Conservation (phyloP, 225 moss, liverwort and hornwort genomes). For the Polytrichum commune region DNA sequence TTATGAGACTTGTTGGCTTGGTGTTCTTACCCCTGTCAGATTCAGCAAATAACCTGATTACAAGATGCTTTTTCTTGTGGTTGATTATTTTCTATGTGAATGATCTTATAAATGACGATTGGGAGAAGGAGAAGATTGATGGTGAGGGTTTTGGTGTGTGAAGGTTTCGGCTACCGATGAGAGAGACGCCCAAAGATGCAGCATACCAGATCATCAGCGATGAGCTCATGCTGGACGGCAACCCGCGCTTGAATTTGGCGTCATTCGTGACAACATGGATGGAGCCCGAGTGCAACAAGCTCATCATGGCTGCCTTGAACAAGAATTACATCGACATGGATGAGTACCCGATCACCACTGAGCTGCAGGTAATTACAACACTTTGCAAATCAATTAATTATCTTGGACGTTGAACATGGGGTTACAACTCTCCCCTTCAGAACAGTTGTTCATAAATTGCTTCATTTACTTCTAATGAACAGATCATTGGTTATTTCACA, state of each 20-base stretch:
- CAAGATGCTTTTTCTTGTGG: too few species aligned
- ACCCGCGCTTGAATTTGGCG: slow-evolving; percentile 60
- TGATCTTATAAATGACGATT: neutral
- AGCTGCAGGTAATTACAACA: slow-evolving; percentile 39
- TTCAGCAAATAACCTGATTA: too few species aligned
- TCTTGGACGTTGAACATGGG: too few species aligned
- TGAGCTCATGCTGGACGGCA: slow-evolving; percentile 65
- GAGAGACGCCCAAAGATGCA: slow-evolving; percentile 54
- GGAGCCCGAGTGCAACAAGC: slow-evolving; percentile 68
- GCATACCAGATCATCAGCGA: slow-evolving; percentile 61
- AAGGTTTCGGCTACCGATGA: slow-evolving; percentile 29
- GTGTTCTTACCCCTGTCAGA: too few species aligned
- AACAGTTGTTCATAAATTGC: too few species aligned
- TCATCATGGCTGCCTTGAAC: slow-evolving; percentile 49
- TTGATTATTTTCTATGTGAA: neutral
- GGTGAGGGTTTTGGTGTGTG: neutral
- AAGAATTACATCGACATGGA: slow-evolving; percentile 74
- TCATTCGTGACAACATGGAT: slow-evolving; percentile 70
- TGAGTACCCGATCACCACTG: slow-evolving; percentile 88
- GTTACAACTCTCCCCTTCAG: too few species aligned
- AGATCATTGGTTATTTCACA: too few species aligned
- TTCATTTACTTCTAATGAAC: too few species aligned
- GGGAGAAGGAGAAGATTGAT: too few species aligned
- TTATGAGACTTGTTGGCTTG: too few species aligned
- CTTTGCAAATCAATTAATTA: too few species aligned